phyloP scores from a whole-genome alignment of 768 basidiomycete species.

The Cyclocybe cylindracea region DNA sequence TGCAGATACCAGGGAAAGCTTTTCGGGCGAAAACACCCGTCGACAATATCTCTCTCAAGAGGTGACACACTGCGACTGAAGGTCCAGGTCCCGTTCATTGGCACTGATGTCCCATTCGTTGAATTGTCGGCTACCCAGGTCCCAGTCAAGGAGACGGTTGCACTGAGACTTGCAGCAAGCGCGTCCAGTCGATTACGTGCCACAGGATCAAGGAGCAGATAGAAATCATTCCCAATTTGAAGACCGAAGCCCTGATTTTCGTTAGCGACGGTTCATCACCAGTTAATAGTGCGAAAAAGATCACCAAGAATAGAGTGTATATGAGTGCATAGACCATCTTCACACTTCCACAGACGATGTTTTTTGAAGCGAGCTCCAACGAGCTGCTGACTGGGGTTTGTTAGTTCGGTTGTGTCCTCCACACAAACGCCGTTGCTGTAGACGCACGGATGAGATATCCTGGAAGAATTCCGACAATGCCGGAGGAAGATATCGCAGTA shows the following conservation, averaged over 20 bases:
- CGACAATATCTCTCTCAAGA: constrained; percentile 46
- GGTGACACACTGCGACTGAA: constrained; percentile 57
- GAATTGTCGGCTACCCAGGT: constrained; percentile 66
- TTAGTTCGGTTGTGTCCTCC: constrained; percentile 7
- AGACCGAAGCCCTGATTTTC: constrained; percentile 68
- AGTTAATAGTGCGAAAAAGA: background rate
- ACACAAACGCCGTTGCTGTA: background rate
- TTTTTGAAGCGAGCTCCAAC: constrained; percentile 82
- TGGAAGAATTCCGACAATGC: constrained; percentile 88
- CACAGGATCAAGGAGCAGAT: constrained; percentile 64
- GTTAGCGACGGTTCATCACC: constrained; percentile 2
- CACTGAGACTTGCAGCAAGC: constrained; percentile 51
- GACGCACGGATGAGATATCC: constrained; percentile 78
- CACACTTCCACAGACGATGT: constrained; percentile 81
- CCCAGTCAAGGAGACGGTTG: constrained; percentile 57
- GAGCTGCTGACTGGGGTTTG: constrained; percentile 66
- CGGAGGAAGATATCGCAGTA: constrained; percentile 85
- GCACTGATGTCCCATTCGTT: constrained; percentile 38
- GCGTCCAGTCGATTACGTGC: constrained; percentile 54
- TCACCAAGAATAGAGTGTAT: constrained; percentile 75
- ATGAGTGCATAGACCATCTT: constrained; percentile 91
- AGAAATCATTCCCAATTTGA: constrained; percentile 82
- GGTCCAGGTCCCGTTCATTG: constrained; percentile 63
- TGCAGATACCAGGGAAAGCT: constrained; percentile 77
- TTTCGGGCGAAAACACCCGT: constrained; percentile 72